Base-by-base conservation (phyloP, 768 basidiomycete genomes). In the Brasilioporus rufonigricans region DNA sequence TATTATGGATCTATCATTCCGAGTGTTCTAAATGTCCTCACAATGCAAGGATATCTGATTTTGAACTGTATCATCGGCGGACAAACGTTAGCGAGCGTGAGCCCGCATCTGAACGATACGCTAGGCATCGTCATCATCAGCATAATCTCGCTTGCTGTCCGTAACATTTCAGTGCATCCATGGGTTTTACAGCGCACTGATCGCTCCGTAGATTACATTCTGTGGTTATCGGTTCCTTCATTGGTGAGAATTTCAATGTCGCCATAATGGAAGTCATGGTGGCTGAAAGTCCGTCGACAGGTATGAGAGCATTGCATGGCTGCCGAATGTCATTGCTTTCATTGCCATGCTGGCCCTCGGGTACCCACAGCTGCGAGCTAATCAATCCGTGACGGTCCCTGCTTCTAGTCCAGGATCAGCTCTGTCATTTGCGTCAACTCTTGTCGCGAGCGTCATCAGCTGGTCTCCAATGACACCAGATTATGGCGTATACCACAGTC, bases 261-360 rank as follows among this genome's bases (percentile, higher is more conserved):
- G 80, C 41, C 19, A 4, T 26, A 6, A 33, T n/a, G n/a, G n/a
- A n/a, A n/a, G n/a, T 18, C 19, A 41, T n/a, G 19, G n/a, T 26
- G 23, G 24, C 38, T 52, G n/a, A n/a, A 48, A 48, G 12, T 40
- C 48, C 44, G 48, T 11, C 11, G 19, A 47, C 74, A 76, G 88
- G 86, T 93, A 88, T 60, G 91, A 91, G 65, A 78, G 81, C 12
- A 50, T 87, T 6, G 14, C 84, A 0, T 92, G 91, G 90, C 72
- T 92, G n/a, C 91, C 91, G 0, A 80, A 86, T 23, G 64, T 88
- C 16, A 67, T 93, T 45, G 78, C 83, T 8, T 91, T 85, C 66
- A 66, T 91, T 29, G 76, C 87, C 44, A 83, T 82, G 32, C 66
- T 88, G 1, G 88, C 84, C 1, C 71, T 89, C 19, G 83, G 88